Evolutionary conservation across 2,329 filamentous ascomycete species (phyloP), one percentile per base, ranked within the genome.

Genomic region (Paraphoma sp.): DNA sequence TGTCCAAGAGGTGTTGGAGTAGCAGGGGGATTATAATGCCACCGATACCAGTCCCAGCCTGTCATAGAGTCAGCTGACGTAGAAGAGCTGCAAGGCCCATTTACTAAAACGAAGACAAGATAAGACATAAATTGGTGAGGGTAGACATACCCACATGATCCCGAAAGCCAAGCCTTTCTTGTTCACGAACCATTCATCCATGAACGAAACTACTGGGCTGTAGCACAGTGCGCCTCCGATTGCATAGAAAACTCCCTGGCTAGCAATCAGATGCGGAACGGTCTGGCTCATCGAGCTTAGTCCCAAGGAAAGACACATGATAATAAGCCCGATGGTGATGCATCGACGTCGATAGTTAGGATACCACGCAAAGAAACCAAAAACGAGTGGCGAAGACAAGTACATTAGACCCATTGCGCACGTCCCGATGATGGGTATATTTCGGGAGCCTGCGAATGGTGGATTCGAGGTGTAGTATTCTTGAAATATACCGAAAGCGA

Each of bases 401-500:
- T 82, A 83, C 60, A 82, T 76, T 17, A 82, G 69, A 1, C 80
- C 81, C 84, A 84, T 84, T 3, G 86, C 81, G 53, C 83, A 86
- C 1, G 87, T 90, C 0, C 89, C 89, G 51, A 91, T 86, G 12
- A 86, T 79, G 30, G 87, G 82, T 48, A 90, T 86, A 29, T 80
- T 78, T 0, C 81, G 70, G 8, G 70, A 80, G 2, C 81, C 81
- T 3, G 77, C 75, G 53, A 91, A 91, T 1, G 85, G 83, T 4
- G 81, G 80, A 55, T 87, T 81, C 1, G 79, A 83, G 36, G 80
- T 83, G 71, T 91, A 91, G 72, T 89, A 89, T 49, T 88, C 82
- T 63, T 91, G 87, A 67, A 92, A 91, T 23, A 92, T 82, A 43
- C 89, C 89, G 69, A 88, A 92, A 0, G 87, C 82, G 53, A 87